These are phyloP conservation scores for Pseudocercospora pini-densiflorae DNA, from an alignment of 2,329 filamentous ascomycete species.

Conservation along the genomic window DNA sequence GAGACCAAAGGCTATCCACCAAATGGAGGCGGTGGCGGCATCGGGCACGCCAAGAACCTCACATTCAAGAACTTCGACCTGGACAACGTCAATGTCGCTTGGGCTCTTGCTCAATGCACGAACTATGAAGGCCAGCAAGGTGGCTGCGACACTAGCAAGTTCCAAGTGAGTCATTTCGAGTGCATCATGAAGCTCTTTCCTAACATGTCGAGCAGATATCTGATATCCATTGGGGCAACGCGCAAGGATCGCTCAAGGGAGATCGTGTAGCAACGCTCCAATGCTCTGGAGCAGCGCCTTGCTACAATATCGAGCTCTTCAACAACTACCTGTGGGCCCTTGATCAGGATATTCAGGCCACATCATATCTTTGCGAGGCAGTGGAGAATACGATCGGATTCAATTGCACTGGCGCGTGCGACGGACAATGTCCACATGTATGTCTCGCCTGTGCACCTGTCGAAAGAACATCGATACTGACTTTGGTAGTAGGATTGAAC, in stretches of 20 bases:
- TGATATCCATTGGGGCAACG: slow-evolving; percentile 39
- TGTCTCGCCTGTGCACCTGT: neutral
- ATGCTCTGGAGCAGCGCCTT: slow-evolving; percentile 36
- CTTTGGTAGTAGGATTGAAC: slow-evolving; percentile 1
- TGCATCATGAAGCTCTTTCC: neutral
- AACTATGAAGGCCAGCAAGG: slow-evolving; percentile 27
- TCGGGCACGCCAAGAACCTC: slow-evolving; percentile 50
- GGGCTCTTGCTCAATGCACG: slow-evolving; percentile 39
- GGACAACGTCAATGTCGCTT: slow-evolving; percentile 31
- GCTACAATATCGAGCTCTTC: slow-evolving; percentile 32
- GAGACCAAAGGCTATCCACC: slow-evolving; percentile 53
- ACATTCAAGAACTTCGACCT: slow-evolving; percentile 41
- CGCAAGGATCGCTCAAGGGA: slow-evolving; percentile 37
- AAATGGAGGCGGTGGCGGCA: slow-evolving; percentile 62
- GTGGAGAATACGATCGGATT: slow-evolving; percentile 32
- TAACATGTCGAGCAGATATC: slow-evolving; percentile 36
- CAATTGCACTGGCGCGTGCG: slow-evolving; percentile 30
- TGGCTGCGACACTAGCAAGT: slow-evolving; percentile 40
- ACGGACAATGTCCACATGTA: slow-evolving; percentile 24
- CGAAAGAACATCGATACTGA: neutral
- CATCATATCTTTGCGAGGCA: slow-evolving; percentile 34
- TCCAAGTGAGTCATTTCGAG: slow-evolving; percentile 32
- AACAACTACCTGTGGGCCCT: slow-evolving; percentile 25
- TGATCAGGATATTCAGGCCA: slow-evolving; percentile 24
- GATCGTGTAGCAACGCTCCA: slow-evolving; percentile 34